phyloP scores from a whole-genome alignment of 495 filamentous ascomycete species.

The Lasiosphaeria miniovina region DNA sequence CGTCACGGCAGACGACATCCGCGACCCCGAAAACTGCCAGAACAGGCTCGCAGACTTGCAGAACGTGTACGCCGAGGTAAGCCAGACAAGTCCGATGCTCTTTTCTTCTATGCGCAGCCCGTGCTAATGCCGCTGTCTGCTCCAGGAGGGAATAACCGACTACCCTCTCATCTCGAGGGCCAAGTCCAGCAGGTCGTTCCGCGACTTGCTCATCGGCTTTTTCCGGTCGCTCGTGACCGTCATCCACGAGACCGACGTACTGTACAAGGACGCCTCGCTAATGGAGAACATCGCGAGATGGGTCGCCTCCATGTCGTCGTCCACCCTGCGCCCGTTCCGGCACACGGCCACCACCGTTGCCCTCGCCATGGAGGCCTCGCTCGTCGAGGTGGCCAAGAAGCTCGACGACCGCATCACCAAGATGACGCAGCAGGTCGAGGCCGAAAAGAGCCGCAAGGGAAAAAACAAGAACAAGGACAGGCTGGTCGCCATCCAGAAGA shows the following conservation, averaged over 20 bases:
- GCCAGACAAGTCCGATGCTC: slow-evolving; percentile 12
- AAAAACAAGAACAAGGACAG: slow-evolving; percentile 52
- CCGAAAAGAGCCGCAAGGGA: slow-evolving; percentile 71
- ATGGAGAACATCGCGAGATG: slow-evolving; percentile 84
- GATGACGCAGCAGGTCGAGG: slow-evolving; percentile 75
- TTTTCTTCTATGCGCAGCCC: neutral
- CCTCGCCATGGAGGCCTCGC: slow-evolving; percentile 66
- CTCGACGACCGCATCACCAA: slow-evolving; percentile 65
- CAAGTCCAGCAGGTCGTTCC: slow-evolving; percentile 70
- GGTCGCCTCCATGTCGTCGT: slow-evolving; percentile 82
- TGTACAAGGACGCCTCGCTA: slow-evolving; percentile 71
- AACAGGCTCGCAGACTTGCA: slow-evolving; percentile 71
- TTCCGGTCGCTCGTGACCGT: slow-evolving; percentile 68
- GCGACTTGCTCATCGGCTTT: slow-evolving; percentile 71
- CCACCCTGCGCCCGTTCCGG: slow-evolving; percentile 77
- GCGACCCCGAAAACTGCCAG: slow-evolving; percentile 77
- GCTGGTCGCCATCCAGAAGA: slow-evolving; percentile 62
- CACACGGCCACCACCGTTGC: slow-evolving; percentile 86
- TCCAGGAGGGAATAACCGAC: slow-evolving; percentile 70
- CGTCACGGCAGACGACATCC: slow-evolving; percentile 73
- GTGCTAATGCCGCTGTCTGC: slow-evolving; percentile 26
- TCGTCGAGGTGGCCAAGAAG: slow-evolving; percentile 69
- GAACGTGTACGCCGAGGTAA: slow-evolving; percentile 69
- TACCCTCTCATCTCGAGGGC: slow-evolving; percentile 88
- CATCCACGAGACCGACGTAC: slow-evolving; percentile 66